Evolutionary conservation across 208 protist species (phyloP).

Genomic region (Wallacemonas rigidus): DNA sequence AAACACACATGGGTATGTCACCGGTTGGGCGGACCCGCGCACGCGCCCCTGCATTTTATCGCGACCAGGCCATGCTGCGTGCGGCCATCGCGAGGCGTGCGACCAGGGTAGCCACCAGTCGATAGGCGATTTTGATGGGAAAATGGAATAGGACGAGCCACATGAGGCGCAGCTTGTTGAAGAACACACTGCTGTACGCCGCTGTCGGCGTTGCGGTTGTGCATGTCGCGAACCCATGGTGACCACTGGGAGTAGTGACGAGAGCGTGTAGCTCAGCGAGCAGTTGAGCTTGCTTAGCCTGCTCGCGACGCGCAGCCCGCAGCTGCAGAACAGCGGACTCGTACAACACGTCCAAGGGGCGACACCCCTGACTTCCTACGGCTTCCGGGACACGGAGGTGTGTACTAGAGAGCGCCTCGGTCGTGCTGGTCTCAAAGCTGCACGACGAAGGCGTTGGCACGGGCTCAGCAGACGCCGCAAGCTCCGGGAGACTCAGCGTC

Average conservation of each 20-base stretch:
- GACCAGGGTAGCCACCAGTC: not conserved
- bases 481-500: not conserved
- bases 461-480: not conserved
- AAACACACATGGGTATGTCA: too few species aligned
- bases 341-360: not conserved
- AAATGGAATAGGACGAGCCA: not conserved
- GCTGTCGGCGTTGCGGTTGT: not conserved
- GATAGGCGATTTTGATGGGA: not conserved
- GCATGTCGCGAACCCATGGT: not conserved
- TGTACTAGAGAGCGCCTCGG: not conserved
- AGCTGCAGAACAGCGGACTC: conserved; percentile 1
- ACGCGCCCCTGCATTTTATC: too few species aligned
- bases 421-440: conserved; percentile 1
- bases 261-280: not conserved
- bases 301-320: not conserved
- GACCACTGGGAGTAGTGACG: not conserved
- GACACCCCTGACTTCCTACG: not conserved
- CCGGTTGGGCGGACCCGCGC: too few species aligned
- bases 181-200: not conserved
- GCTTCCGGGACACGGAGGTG: not conserved
- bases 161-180: not conserved
- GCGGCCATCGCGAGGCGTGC: not conserved
- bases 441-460: not conserved
- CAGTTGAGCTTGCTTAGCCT: not conserved
- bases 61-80: too few species aligned